Percentiles rank a stretch among this genome's conserved stretches.
Evolutionary conservation across 345 rosid genomes (phyloP).

Genomic region (Corymbia maculata): DNA sequence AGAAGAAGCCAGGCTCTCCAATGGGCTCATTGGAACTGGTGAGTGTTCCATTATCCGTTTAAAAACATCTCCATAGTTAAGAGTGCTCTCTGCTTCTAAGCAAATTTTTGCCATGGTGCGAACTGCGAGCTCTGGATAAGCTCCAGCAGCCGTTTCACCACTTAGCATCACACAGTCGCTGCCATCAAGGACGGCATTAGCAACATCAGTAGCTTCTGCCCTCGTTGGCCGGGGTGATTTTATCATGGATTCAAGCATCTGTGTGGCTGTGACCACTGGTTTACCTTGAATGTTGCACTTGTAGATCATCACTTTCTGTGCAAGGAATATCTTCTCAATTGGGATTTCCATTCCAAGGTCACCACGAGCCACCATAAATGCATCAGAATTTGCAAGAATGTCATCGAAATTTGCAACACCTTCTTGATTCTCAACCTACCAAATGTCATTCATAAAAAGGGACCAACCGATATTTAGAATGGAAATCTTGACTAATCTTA

Average conservation of each 20-base stretch:
- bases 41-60: conserved; percentile 76
- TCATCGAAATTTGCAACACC: conserved; percentile 98
- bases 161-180: conserved; percentile 97
- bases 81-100: conserved; percentile 86
- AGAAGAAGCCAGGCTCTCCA: conserved; percentile 91
- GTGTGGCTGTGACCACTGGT: conserved; percentile 85
- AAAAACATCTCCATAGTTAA: conserved; percentile 77
- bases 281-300: conserved; percentile 96
- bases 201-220: conserved; percentile 98
- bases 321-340: conserved; percentile 89
- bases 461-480: background rate
- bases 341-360: conserved; percentile 99
- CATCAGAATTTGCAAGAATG: conserved; percentile 78
- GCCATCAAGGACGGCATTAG: conserved; percentile 95
- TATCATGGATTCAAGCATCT: conserved; percentile 98
- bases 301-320: conserved; percentile 97
- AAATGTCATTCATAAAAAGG: background rate
- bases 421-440: conserved; percentile 94
- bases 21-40: conserved; percentile 93
- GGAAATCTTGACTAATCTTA: background rate
- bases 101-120: conserved; percentile 94
- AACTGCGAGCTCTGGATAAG: conserved; percentile 91
- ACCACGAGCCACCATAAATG: conserved; percentile 97
- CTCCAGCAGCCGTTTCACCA: conserved; percentile 98
- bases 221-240: conserved; percentile 96